Evolutionary conservation across 257 asterid species (phyloP).

Genomic region (Plantago major): DNA sequence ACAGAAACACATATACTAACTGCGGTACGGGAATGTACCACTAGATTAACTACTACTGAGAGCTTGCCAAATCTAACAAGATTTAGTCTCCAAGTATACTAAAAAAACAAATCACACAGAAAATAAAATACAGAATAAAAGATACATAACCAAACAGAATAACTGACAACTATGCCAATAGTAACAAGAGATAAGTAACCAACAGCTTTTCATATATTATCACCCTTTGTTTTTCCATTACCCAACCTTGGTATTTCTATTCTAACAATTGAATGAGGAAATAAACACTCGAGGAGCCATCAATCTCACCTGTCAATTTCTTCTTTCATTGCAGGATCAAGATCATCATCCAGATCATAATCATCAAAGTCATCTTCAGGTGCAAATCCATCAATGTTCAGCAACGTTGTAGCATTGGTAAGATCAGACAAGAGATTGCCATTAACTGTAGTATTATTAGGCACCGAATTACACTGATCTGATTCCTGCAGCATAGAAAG

Average conservation of each 20-base stretch:
- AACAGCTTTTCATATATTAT: conserved; percentile 13
- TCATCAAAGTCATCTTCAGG: conserved; percentile 68
- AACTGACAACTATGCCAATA: neutral
- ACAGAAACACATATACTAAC: too few relatives aligned
- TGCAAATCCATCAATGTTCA: conserved; percentile 42
- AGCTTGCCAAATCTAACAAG: too few relatives aligned
- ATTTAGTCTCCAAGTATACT: too few relatives aligned
- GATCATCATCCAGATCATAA: conserved; percentile 74
- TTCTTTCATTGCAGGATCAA: conserved; percentile 91
- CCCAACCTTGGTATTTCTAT: conserved; percentile 3
- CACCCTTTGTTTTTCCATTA: neutral
- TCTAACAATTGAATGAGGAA: conserved; percentile 15
- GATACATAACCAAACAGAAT: conserved; percentile 2
- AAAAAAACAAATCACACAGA: too few relatives aligned
- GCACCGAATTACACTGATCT: conserved; percentile 30
- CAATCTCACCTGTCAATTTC: conserved; percentile 75
- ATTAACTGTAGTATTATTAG: conserved; percentile 32
- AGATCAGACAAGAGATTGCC: conserved; percentile 31
- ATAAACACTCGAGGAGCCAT: conserved; percentile 23
- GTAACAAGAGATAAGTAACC: neutral
- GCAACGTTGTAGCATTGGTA: conserved; percentile 43
- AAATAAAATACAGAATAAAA: too few relatives aligned
- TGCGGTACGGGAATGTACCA: too few relatives aligned
- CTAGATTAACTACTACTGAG: neutral
- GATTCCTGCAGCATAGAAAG: conserved; percentile 44